Evolutionary conservation across 2,329 filamentous ascomycete species (phyloP).

Genomic region (Knoxdaviesia capensis): DNA sequence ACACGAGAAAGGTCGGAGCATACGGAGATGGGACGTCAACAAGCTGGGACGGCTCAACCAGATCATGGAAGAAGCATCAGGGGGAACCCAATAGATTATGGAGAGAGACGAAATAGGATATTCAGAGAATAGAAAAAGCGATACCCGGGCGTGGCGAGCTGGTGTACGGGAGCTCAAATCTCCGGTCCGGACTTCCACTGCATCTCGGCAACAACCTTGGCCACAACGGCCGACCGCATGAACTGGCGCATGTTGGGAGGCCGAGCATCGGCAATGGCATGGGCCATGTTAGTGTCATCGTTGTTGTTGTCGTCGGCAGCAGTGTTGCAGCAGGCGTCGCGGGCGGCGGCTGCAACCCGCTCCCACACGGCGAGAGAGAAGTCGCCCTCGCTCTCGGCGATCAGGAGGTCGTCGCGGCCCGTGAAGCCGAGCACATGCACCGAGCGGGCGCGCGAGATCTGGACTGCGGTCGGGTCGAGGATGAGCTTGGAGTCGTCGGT

Average conservation of each 20-base stretch:
- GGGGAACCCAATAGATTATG: not conserved
- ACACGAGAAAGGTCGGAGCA: not conserved
- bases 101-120: not conserved
- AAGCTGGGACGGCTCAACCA: no score
- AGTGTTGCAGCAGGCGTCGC: constrained; percentile 38
- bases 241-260: constrained; percentile 30
- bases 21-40: not conserved
- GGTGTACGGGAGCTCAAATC: no score
- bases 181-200: constrained; percentile 25
- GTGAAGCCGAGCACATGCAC: constrained; percentile 72
- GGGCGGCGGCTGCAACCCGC: constrained; percentile 41
- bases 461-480: constrained; percentile 39
- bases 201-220: constrained; percentile 30
- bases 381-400: constrained; percentile 63
- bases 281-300: constrained; percentile 21
- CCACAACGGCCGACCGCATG: constrained; percentile 38
- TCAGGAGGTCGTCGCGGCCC: constrained; percentile 48
- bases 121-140: no score
- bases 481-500: constrained; percentile 22
- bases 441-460: constrained; percentile 44
- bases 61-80: no score
- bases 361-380: constrained; percentile 67
- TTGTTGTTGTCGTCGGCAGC: constrained; percentile 9
- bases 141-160: no score
- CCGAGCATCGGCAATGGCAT: constrained; percentile 12